Evolutionary conservation across 139 green algal genomes (phyloP).

Genomic region (Choricystis sp.): DNA sequence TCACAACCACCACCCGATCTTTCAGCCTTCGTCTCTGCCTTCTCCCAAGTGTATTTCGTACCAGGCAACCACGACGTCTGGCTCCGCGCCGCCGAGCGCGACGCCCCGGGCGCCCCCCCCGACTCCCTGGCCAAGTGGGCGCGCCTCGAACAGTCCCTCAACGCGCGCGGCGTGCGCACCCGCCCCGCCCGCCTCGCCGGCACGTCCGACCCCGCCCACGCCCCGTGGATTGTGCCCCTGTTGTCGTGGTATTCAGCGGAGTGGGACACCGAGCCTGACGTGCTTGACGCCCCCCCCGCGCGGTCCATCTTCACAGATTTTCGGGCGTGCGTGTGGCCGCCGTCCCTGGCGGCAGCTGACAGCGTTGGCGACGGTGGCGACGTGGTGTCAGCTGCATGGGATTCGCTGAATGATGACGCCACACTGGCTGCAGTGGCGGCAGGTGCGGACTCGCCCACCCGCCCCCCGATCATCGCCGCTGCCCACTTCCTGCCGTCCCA

Average conservation of each 20-base stretch:
- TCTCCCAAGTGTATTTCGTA: conserved; percentile 33
- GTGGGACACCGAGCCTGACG: conserved; percentile 35
- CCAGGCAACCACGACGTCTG: conserved; percentile 63
- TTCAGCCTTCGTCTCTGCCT: too few species aligned
- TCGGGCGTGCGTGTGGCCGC: conserved; percentile 23
- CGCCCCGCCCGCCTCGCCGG: too few species aligned
- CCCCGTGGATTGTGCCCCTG: conserved; percentile 18
- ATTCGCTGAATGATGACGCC: conserved; percentile 18
- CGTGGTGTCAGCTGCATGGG: too few species aligned
- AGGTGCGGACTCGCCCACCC: conserved; percentile 6
- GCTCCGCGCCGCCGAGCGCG: conserved; percentile 8
- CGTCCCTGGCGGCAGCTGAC: background rate
- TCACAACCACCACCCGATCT: too few species aligned
- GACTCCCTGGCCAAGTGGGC: conserved; percentile 28
- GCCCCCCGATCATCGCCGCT: conserved; percentile 26
- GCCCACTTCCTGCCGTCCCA: conserved; percentile 54
- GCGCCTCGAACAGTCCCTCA: conserved; percentile 18
- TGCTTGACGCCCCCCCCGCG: conserved; percentile 16
- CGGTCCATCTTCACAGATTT: conserved; percentile 29
- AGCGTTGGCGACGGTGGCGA: conserved; percentile 13
- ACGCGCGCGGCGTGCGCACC: too few species aligned
- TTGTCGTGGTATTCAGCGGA: conserved; percentile 13
- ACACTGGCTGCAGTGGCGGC: background rate
- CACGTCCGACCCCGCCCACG: too few species aligned
- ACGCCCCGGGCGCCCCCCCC: background rate